Evolutionary conservation across 768 basidiomycete genomes (phyloP).

Genomic region (Dioszegia hungarica): DNA sequence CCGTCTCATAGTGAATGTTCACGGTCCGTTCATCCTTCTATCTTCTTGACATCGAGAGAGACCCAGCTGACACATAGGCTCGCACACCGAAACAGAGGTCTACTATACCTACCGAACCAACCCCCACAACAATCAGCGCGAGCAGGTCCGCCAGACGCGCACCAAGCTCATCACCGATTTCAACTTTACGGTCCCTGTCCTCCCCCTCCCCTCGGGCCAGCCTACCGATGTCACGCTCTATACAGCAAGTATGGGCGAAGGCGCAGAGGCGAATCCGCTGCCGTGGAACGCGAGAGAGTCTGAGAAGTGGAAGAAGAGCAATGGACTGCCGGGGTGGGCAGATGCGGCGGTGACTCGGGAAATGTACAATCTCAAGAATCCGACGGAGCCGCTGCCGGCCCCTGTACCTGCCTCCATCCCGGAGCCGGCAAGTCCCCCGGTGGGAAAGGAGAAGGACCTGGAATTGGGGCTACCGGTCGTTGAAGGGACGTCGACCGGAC

Average conservation of each 20-base stretch:
- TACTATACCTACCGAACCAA: background rate
- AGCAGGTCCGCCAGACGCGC: background rate
- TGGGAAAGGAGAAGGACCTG: background rate
- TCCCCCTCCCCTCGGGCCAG: background rate
- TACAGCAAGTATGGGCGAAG: background rate
- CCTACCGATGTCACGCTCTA: background rate
- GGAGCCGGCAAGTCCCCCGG: background rate
- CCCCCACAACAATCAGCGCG: background rate
- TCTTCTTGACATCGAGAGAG: too few species aligned
- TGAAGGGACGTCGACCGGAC: too few species aligned
- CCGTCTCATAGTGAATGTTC: background rate
- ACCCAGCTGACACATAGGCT: background rate
- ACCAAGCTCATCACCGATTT: constrained; percentile 1
- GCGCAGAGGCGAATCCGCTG: background rate
- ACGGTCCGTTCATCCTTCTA: background rate
- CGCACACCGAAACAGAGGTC: constrained; percentile 1
- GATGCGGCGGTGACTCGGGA: background rate
- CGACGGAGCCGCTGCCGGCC: background rate
- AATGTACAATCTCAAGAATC: background rate
- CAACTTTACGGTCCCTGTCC: background rate
- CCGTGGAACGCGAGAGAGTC: background rate
- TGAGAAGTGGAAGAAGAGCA: constrained; percentile 1
- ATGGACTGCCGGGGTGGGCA: constrained; percentile 3
- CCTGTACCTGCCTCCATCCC: background rate
- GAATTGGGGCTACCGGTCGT: background rate